Base-by-base conservation (phyloP, 2,329 filamentous ascomycete species). In the Diaporthe vaccinii region DNA sequence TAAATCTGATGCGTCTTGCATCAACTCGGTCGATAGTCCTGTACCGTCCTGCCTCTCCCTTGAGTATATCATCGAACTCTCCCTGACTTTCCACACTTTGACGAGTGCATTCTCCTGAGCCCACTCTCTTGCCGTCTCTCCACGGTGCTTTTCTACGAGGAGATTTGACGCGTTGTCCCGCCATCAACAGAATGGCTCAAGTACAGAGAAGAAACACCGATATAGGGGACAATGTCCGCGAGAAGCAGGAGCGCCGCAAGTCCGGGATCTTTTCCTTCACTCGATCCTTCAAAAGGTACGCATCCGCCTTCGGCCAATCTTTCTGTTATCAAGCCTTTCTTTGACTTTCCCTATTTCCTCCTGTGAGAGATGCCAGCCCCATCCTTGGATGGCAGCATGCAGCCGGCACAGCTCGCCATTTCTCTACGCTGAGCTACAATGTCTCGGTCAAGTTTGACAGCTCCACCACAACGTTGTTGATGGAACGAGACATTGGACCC, bases 221-320 rank as follows among this genome's bases (percentile, higher is more conserved):
- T n/a, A 28, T 59, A 3, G 73, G 34, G 28, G 75, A 76, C 12
- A 34, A 70, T 12, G 69, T 74, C 53, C 59, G 55, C 55, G 74
- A 75, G 55, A 72, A 51, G 25, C 51, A 39, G 44, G 65, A 73
- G 46, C 70, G 75, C 28, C 73, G 75, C 25, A 76, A 75, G 73
- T 76, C 75, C 20, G 75, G 75, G 4, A 75, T 76, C 34, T 76
- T 76, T 57, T 76, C 72, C 62, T 76, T 76, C 34, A 74, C 74
- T 14, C 62, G 75, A 8, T 73, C 73, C 25, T 76, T 76, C 73
- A 76, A 76, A 34, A 76, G 72, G 75, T 76, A 57, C 72, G 75
- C 74, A 53, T 62, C 20, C 1, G 28, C 53, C 25, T 72, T 41
- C 70, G n/a, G 31, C 25, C 9, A 49, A 20, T 53, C 25, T 31